A percentile compares a stretch with the other conserved stretches of the same genome.
phyloP scores from a whole-genome alignment of 805 yeast genomes.

The Debaryomyces prosopidis region DNA sequence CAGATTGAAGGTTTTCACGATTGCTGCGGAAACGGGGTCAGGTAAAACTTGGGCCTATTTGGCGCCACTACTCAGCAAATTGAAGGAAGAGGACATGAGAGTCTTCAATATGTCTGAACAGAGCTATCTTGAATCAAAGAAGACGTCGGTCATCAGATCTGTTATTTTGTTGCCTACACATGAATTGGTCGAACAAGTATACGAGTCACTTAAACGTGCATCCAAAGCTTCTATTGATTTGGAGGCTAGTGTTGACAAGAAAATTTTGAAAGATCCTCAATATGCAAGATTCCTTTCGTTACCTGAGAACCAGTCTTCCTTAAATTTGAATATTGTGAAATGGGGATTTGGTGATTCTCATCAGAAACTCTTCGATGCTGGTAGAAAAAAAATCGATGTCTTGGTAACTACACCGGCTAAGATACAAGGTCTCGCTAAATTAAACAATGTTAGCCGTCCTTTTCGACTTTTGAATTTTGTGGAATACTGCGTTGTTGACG shows the following conservation, averaged over 20 bases:
- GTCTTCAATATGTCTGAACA: conserved; percentile 17
- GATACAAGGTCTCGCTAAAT: conserved; percentile 43
- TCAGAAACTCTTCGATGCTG: conserved; percentile 47
- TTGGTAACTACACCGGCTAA: conserved; percentile 86
- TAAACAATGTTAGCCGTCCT: conserved; percentile 28
- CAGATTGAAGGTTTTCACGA: conserved; percentile 59
- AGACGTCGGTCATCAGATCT: conserved; percentile 51
- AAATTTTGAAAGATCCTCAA: conserved; percentile 16
- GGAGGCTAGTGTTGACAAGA: conserved; percentile 10
- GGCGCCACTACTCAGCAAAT: conserved; percentile 68
- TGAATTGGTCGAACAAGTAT: conserved; percentile 83
- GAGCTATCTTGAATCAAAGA: conserved; percentile 21
- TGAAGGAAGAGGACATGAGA: conserved; percentile 56
- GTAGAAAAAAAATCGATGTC: conserved; percentile 65
- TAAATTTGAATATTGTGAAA: conserved; percentile 50
- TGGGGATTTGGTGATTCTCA: conserved; percentile 67
- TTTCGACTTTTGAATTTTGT: conserved; percentile 45
- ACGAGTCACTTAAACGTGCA: conserved; percentile 40
- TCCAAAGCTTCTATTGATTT: conserved; percentile 22
- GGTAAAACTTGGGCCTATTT: conserved; percentile 95
- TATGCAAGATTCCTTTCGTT: conserved; percentile 21
- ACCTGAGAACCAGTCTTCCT: conserved; percentile 20
- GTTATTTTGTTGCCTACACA: conserved; percentile 87
- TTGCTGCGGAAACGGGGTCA: conserved; percentile 97
- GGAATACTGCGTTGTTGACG: conserved; percentile 75